Percentiles rank a stretch among this genome's conserved stretches.
Conservation (phyloP, 2,329 filamentous ascomycete species). For the Pezicula carpinea region DNA sequence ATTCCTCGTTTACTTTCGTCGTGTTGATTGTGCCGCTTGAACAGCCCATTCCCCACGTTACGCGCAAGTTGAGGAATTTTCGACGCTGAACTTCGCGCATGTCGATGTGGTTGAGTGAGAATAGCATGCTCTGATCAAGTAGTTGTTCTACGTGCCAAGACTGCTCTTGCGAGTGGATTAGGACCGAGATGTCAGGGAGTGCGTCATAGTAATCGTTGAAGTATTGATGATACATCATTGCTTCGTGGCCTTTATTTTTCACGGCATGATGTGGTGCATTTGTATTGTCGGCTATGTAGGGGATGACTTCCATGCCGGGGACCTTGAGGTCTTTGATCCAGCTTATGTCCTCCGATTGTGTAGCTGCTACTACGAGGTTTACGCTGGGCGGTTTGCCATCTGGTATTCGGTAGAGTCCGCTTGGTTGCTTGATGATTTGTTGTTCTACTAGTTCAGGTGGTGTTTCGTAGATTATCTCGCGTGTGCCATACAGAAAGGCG, state of each 20-base stretch:
- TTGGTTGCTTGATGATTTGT: conserved; percentile 10
- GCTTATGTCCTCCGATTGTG: conserved; percentile 10
- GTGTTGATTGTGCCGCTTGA: conserved; percentile 34
- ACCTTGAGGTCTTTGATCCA: conserved; percentile 15
- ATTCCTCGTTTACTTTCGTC: conserved; percentile 13
- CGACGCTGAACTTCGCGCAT: conserved; percentile 38
- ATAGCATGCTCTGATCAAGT: conserved; percentile 18
- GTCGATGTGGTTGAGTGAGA: conserved; percentile 18
- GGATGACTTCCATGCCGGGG: conserved; percentile 24
- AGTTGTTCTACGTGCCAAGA: conserved; percentile 20
- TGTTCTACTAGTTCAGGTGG: conserved; percentile 10
- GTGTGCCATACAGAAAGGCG: conserved; percentile 2
- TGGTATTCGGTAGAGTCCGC: conserved; percentile 11
- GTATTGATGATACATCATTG: conserved; percentile 40
- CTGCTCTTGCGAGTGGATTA: conserved; percentile 42
- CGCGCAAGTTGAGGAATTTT: conserved; percentile 57
- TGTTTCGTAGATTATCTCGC: background rate
- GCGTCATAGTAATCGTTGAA: conserved; percentile 56
- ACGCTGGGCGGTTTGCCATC: conserved; percentile 11
- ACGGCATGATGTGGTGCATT: conserved; percentile 40
- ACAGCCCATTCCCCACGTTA: conserved; percentile 52
- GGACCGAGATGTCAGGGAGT: conserved; percentile 29
- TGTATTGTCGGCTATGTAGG: conserved; percentile 21
- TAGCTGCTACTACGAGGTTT: conserved; percentile 16
- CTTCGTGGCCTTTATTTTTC: conserved; percentile 36